A percentile compares a stretch with the other conserved stretches of the same genome.
Conservation (phyloP, 2,329 filamentous ascomycete species). For the Xylaria sp. region DNA sequence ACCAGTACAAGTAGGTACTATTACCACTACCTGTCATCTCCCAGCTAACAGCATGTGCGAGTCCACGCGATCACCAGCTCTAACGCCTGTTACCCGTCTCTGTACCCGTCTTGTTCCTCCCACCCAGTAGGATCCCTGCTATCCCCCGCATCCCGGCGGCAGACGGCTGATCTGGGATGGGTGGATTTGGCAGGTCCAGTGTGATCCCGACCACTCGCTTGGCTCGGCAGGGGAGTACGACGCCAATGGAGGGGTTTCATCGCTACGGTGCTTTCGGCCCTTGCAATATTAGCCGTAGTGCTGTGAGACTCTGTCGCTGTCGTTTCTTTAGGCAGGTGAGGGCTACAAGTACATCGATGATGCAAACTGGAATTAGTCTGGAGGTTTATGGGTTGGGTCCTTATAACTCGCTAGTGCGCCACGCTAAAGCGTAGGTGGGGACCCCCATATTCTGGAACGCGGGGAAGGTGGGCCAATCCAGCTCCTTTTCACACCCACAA, state of each 20-base stretch:
- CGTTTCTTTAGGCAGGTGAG: constrained; percentile 25
- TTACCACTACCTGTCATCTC: neutral
- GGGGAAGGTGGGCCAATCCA: constrained; percentile 17
- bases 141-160: constrained; percentile 17
- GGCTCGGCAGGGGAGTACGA: constrained; percentile 4
- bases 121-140: constrained; percentile 15
- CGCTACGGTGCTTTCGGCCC: constrained; percentile 31
- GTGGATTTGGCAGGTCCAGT: constrained; percentile 32
- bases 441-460: constrained; percentile 23
- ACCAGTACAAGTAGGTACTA: neutral
- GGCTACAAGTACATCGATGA: neutral
- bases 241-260: constrained; percentile 26
- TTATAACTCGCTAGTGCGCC: neutral
- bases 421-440: constrained; percentile 7
- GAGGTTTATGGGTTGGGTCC: neutral
- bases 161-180: constrained; percentile 32
- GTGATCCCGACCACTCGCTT: constrained; percentile 21
- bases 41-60: constrained; percentile 8
- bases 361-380: constrained; percentile 2
- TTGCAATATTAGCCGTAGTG: constrained; percentile 29
- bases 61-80: constrained; percentile 8
- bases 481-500: neutral
- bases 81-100: neutral
- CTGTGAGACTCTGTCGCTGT: constrained; percentile 13
- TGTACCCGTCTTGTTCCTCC: neutral